Base-by-base conservation (phyloP, 179 eudicot species). In the Gypsophila paniculata region DNA sequence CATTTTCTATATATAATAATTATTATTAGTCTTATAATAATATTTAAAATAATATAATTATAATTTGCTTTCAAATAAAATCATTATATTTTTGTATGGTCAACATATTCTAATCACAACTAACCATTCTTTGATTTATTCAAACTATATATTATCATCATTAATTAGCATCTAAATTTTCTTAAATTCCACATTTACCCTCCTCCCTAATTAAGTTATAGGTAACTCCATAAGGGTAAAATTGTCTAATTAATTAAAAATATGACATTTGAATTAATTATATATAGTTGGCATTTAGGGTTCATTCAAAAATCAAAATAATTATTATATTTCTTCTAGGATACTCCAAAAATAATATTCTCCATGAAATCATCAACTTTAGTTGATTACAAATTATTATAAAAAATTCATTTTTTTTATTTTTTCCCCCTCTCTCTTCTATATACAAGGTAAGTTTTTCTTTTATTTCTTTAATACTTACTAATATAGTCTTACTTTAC, bases 111-210 rank as follows among this genome's bases (percentile, higher is more conserved):
- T 58, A 64, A 65, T 76, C 76, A 51, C 72, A 59, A 77, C 68
- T n/a, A 25, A 72, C 61, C 54, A 63, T 25, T 53, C 52, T 49
- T 79, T 79, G 79, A 79, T 79, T 71, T 68, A 68, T 72, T 77
- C 76, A 77, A 72, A 72, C 17, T 55, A 17, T 12, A 61, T 42
- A 42, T 42, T 42, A 42, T 6, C 11, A 42, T 42, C 11, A 42
- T 2, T 42, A 42, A 42, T 42, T 42, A 42, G 8, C 11, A 42
- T 42, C 11, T 6, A 32, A n/a, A 58, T n/a, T 26, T 12, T 14
- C 21, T 38, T 3, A 67, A 81, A 77, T 22, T 19, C 67, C 68
- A 55, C 15, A 8, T 6, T 57, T 72, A 62, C 78, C 77, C 76
- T 74, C 58, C 25, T 23, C 5, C 14, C 6, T 9, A 29, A 29